Evolutionary conservation across 2,329 filamentous ascomycete species (phyloP).

Genomic region (Epichloe hybrida): DNA sequence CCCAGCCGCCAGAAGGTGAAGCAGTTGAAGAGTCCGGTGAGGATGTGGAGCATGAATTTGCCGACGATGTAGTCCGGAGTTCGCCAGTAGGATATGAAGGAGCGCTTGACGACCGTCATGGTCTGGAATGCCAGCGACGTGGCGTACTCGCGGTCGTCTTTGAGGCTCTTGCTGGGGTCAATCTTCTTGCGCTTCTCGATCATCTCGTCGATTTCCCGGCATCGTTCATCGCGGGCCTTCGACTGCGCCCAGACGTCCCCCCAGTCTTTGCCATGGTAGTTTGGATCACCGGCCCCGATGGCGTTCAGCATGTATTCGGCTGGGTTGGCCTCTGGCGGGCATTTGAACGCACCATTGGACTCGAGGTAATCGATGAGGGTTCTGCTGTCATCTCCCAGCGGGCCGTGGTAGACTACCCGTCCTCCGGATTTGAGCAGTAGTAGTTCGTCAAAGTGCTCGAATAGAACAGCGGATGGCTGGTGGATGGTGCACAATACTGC

Average conservation of each 20-base stretch:
- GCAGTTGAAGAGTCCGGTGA: slow-evolving; percentile 53
- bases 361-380: slow-evolving; percentile 39
- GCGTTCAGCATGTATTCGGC: slow-evolving; percentile 44
- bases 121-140: slow-evolving; percentile 44
- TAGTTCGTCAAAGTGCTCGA: slow-evolving; percentile 43
- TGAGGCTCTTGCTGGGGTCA: slow-evolving; percentile 23
- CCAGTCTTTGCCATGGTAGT: slow-evolving; percentile 49
- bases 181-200: slow-evolving; percentile 29
- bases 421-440: slow-evolving; percentile 40
- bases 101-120: slow-evolving; percentile 37
- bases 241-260: slow-evolving; percentile 44
- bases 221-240: slow-evolving; percentile 29
- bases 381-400: slow-evolving; percentile 35
- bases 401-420: slow-evolving; percentile 39
- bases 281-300: slow-evolving; percentile 48
- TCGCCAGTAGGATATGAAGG: slow-evolving; percentile 52
- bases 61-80: slow-evolving; percentile 49
- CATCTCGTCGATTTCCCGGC: slow-evolving; percentile 38
- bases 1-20: slow-evolving; percentile 57
- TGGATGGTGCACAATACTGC: slow-evolving; percentile 49
- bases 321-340: slow-evolving; percentile 36
- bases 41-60: slow-evolving; percentile 47
- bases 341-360: slow-evolving; percentile 32
- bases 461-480: slow-evolving; percentile 42
- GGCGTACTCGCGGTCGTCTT: slow-evolving; percentile 48